These are phyloP conservation scores for Triangularia setosa DNA, from an alignment of 2,329 filamentous ascomycete species.

Conservation along the genomic window DNA sequence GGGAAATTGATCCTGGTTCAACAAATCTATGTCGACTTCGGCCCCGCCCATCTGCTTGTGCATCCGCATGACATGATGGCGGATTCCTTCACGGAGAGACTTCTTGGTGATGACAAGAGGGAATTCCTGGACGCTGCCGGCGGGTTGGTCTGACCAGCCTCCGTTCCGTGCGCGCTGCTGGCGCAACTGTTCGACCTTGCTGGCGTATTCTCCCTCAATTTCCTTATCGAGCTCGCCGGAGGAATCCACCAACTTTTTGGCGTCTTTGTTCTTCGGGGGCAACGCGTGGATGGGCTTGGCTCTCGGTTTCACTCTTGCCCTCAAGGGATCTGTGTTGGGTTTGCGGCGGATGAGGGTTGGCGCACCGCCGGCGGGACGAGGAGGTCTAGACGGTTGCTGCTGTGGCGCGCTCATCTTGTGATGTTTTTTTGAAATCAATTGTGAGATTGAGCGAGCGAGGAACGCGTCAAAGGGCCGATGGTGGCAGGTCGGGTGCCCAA, in stretches of 20 bases:
- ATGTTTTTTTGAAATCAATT: neutral
- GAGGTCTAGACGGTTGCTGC: constrained; percentile 31
- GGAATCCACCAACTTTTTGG: neutral
- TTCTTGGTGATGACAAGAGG: constrained; percentile 82
- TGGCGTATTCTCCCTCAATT: constrained; percentile 17
- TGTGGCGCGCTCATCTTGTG: constrained; percentile 43
- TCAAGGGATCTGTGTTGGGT: constrained; percentile 57
- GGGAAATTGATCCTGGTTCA: constrained; percentile 72
- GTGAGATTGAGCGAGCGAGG: neutral
- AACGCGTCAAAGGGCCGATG: neutral
- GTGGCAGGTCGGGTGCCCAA: neutral
- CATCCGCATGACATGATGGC: constrained; percentile 85
- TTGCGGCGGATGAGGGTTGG: constrained; percentile 41
- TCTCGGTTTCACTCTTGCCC: constrained; percentile 54
- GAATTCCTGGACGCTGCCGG: constrained; percentile 48
- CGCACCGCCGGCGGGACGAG: constrained; percentile 10
- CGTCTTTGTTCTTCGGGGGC: constrained; percentile 3
- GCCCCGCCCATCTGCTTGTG: constrained; percentile 48
- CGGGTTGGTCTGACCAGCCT: constrained; percentile 54
- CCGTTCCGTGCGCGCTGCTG: constrained; percentile 38
- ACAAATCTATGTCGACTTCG: constrained; percentile 61
- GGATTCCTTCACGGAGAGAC: constrained; percentile 71
- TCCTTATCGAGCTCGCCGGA: constrained; percentile 26
- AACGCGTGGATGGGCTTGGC: constrained; percentile 32
- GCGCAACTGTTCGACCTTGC: constrained; percentile 31